Base-by-base conservation (phyloP, 1,284 basidiomycete genomes). In the Papiliotrema terrestris region DNA sequence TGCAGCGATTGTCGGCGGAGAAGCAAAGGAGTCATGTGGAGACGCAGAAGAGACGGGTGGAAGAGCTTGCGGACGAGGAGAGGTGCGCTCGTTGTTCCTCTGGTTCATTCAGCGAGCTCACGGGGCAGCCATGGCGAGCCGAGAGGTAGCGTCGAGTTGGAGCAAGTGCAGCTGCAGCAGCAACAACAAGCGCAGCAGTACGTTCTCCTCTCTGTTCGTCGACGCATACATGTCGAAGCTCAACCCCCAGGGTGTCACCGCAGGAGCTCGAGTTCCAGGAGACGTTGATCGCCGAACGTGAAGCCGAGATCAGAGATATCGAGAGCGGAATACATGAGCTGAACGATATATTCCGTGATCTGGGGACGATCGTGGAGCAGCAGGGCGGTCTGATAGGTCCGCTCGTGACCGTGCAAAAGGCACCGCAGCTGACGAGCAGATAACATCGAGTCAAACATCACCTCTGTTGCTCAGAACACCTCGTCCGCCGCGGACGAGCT, bases 261-360 rank as follows among this genome's bases (percentile, higher is more conserved):
- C 87, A 91, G 62, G 95, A 98, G 73, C 82, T 98, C 26, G 92
- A 92, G 37, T 95, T 95, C 74, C 96, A 98, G 73, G 95, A 99
- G 68, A 89, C 91, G 13, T 79, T 98, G 37, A 96, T 98, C 59
- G 89, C 89, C 55, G 95, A 98, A 73, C 89, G 96, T 19, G 95
- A 99, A 73, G 82, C 81, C 1, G 95, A 98, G 71, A 98, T 98
- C 56, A 84, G 89, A 44, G 94, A 98, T 71, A 99, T 99, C 58
- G 96, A 98, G 78, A 87, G 85, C 1, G 95, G 96, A 6, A 97
- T 99, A 52, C 92, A 97, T 68, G 95, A 99, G 73, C 80, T 99
- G 45, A 87, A 92, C 48, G 92, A 97, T 76, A 98, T 99, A 68
- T 98, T 99, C 82, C 84, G 91, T 42, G 95, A 98, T 77, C 78